Base-by-base conservation (phyloP, 257 asterid species). In the Solanum bukasovii region DNA sequence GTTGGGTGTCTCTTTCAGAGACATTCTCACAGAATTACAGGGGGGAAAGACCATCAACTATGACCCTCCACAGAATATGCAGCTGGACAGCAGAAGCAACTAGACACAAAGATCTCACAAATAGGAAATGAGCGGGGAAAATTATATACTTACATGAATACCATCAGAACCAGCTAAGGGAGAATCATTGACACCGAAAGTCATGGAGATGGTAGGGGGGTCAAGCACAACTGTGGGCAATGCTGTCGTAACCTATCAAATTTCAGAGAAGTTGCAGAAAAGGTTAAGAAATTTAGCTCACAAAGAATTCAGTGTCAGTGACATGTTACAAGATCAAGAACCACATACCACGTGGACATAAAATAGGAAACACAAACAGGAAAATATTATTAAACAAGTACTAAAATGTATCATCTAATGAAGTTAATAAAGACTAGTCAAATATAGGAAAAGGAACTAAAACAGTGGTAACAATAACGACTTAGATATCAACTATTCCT, bases 111-210 rank as follows among this genome's bases (percentile, higher is more conserved):
- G 86, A 82, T 82, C 68, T 10, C 42, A 81, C 11, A 46, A 16
- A 81, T 16, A 81, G 68, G 85, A 46, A 81, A 46, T 18, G 27
- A 81, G 29, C 1, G 10, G 34, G 7, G 18, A 49, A 82, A 82
- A 49, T 29, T 49, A 82, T 33, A 37, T 9, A 88, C 99, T 92
- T 93, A 97, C 99, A 92, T 93, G 98, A 84, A 87, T 90, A 90
- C 99, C 99, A 89, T 97, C 99, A 83, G 98, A 96, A 86, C 99
- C 99, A 92, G 98, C 98, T 94, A 97, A 92, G 44, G 99, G 99
- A 71, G 99, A 96, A 89, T 97, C 99, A 93, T 97, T 97, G 73
- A 97, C 99, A 40, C 99, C 96, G 91, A 97, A 96, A 85, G 98
- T 97, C 99, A 97, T 97, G 84, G 99, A 97, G 91, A 95, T 97